Evolutionary conservation across 2,329 filamentous ascomycete genomes (phyloP).

Genomic region (Colletotrichum incanum): DNA sequence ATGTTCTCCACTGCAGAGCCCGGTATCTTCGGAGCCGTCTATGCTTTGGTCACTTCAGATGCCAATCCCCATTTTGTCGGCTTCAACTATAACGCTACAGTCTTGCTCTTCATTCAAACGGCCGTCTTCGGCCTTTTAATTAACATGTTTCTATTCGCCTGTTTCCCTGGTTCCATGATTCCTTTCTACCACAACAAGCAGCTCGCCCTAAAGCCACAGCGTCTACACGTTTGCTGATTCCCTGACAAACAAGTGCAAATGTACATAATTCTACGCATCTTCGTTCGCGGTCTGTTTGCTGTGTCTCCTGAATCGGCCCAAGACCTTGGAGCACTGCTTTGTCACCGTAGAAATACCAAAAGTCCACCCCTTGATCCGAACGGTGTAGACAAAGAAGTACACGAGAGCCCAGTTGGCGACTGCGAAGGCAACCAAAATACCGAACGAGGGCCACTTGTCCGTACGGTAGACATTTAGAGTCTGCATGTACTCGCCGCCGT

Average conservation of each 20-base stretch:
- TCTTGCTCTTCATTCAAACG: too few species aligned
- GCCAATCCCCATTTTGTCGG: too few species aligned
- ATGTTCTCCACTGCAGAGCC: too few species aligned
- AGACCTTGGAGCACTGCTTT: not conserved
- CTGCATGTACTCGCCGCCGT: conserved; percentile 73
- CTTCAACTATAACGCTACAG: too few species aligned
- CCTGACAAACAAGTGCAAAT: not conserved
- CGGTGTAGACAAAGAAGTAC: conserved; percentile 84
- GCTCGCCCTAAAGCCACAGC: not conserved
- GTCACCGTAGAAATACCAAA: conserved; percentile 66
- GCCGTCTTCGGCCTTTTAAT: too few species aligned
- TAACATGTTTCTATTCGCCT: too few species aligned
- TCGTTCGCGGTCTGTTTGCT: not conserved
- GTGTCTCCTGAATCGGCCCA: not conserved
- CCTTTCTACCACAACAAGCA: too few species aligned
- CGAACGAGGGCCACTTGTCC: conserved; percentile 79
- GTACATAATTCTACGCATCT: not conserved
- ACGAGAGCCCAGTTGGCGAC: conserved; percentile 80
- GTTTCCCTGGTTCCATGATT: too few species aligned
- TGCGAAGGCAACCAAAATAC: conserved; percentile 80
- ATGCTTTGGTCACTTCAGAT: too few species aligned
- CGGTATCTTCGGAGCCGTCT: too few species aligned
- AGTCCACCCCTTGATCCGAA: conserved; percentile 78
- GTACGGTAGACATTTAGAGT: conserved; percentile 64
- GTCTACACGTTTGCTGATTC: too few species aligned